Base-by-base conservation (phyloP, 2,329 filamentous ascomycete species). In the Trichoderma aggressivum region DNA sequence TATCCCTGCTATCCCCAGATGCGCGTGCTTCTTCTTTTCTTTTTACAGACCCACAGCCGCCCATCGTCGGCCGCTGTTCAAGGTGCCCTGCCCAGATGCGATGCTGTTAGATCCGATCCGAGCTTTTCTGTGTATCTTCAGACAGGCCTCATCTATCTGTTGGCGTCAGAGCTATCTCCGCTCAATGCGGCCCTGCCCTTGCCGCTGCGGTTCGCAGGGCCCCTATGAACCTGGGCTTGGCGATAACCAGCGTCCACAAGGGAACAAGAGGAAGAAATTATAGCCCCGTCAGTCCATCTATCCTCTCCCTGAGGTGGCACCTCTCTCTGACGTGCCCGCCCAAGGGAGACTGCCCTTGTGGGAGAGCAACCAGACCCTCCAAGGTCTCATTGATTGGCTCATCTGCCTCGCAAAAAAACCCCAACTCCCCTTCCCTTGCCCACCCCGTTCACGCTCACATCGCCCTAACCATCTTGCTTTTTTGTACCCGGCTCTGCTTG, bases 1-100 rank as follows among this genome's bases (percentile, higher is more conserved):
- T 56, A 63, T 30, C 74, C 72, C 71, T 71, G 63, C 43, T 61
- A 61, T 72, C 61, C 70, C 69, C 61, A 70, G 70, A 74, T 75
- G 71, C 65, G 68, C 71, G 71, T 70, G 60, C 71, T 72, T 60
- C 72, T 43, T 66, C 34, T 56, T 56, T 70, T 72, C 64, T 67
- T 59, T 30, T 66, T 59, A 26, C 24, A 59, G 71, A 50, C 67
- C 70, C 70, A 71, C 64, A 67, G 8, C 32, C 50, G 66, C 43
- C 70, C 58, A 59, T 64, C 21, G 67, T 70, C 71, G 67, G 59
- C 67, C 62, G 67, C 61, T 28, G 55, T 63, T 70, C 69, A 53
- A 60, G 39, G 53, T 28, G 65, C 39, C 65, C 56, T 69, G 39
- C 39, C 28, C 55, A 69, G 65, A 61, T 60, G 28, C 36, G 65